Conservation (phyloP, 495 filamentous ascomycete species). For the Aspergillus avenaceus region DNA sequence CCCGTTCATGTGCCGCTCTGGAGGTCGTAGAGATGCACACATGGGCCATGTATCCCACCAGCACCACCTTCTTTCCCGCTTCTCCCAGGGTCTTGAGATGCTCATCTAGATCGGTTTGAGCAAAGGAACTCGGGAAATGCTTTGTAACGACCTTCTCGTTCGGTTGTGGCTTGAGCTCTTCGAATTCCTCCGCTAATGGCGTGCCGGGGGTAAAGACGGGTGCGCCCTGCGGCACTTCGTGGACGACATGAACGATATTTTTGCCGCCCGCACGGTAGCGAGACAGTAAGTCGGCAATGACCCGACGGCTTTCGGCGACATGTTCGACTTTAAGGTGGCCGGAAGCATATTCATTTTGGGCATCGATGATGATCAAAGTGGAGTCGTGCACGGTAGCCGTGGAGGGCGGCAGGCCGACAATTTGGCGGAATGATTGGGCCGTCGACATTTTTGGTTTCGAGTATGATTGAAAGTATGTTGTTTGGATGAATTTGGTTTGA, state of each 20-base stretch:
- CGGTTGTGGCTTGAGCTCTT: conserved; percentile 40
- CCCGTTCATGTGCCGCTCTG: conserved; percentile 47
- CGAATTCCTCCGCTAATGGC: conserved; percentile 48
- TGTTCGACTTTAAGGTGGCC: conserved; percentile 49
- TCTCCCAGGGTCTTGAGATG: conserved; percentile 29
- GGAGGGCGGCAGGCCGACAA: conserved; percentile 43
- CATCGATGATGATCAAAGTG: conserved; percentile 60
- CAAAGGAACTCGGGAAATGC: conserved; percentile 42
- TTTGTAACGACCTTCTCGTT: conserved; percentile 49
- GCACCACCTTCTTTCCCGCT: conserved; percentile 44
- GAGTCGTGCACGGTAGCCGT: conserved; percentile 48
- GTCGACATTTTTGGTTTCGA: background rate
- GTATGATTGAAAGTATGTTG: too few species aligned
- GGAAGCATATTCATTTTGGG: conserved; percentile 58
- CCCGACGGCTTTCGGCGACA: conserved; percentile 38
- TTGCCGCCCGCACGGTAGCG: conserved; percentile 44
- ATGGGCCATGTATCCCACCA: conserved; percentile 57
- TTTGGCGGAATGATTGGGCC: conserved; percentile 45
- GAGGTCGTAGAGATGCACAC: conserved; percentile 60
- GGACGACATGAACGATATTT: conserved; percentile 56
- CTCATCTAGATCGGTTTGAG: conserved; percentile 40
- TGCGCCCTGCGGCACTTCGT: conserved; percentile 50
- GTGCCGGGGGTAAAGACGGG: conserved; percentile 58
- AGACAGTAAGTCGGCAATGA: conserved; percentile 45
- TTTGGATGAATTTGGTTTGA: too few species aligned